A percentile compares a stretch with the other conserved stretches of the same genome.
phyloP scores from a whole-genome alignment of 164 flowering plant genomes.

The Magnolia kwangsiensis region DNA sequence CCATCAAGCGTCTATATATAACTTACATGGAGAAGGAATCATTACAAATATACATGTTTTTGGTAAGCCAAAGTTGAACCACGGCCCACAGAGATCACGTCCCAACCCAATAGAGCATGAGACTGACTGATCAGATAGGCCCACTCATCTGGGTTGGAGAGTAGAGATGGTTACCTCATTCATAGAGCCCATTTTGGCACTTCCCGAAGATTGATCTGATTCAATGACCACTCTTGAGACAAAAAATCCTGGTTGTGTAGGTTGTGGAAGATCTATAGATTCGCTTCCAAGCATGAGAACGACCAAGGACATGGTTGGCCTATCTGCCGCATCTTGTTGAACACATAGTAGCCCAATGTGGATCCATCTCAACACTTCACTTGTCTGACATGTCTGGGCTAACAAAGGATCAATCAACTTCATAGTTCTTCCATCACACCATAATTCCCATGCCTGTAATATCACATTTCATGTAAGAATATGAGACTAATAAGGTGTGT shows the following conservation, averaged over 20 bases:
- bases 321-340: constrained; percentile 16
- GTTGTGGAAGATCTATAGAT: constrained; percentile 5
- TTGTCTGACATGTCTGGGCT: not conserved
- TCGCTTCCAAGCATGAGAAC: constrained; percentile 18
- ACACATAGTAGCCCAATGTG: constrained; percentile 35
- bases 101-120: too few relatives aligned
- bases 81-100: too few relatives aligned
- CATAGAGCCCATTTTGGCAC: not conserved
- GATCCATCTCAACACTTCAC: constrained; percentile 25
- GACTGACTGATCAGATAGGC: not conserved
- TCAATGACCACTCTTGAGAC: not conserved
- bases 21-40: too few relatives aligned
- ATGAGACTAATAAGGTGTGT: not conserved
- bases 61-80: too few relatives aligned
- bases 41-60: too few relatives aligned
- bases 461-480: constrained; percentile 18
- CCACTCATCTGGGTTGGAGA: not conserved
- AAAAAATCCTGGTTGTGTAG: constrained; percentile 18
- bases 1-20: too few relatives aligned
- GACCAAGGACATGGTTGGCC: constrained; percentile 23
- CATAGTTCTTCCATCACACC: constrained; percentile 22
- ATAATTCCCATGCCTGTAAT: constrained; percentile 29
- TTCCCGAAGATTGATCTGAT: too few relatives aligned
- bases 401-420: constrained; percentile 23
- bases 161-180: not conserved